Evolutionary conservation across 1,284 basidiomycete genomes (phyloP), one percentile per base, ranked within the genome.

Genomic region (Puccinia novopanici): DNA sequence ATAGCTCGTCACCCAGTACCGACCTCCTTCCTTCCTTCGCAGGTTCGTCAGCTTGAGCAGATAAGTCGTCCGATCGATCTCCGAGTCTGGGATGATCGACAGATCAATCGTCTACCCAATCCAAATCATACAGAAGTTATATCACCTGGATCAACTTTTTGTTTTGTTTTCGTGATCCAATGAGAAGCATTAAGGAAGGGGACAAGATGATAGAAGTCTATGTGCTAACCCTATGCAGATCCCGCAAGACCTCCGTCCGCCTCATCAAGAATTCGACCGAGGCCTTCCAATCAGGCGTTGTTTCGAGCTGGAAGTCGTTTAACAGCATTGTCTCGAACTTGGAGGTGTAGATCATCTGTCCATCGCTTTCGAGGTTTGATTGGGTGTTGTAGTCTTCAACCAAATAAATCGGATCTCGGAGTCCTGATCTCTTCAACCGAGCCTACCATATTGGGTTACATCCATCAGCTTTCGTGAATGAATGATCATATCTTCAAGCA

Each of bases 231-330:
- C 85, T 77, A 82, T 87, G 86, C 1, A 86, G 80, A 19, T 85
- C 83, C 22, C 83, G 82, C 77, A 90, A 87, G n/a, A 88, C 86
- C 24, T 85, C 83, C 17, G 88, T 88, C 85, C 88, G 86, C 24
- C 85, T 86, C 1, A 85, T 85, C 24, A 89, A 85, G 81, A 87
- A 89, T 74, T 88, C 87, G 82, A 89, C 87, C 9, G 88, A 88
- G 42, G 88, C 89, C 30, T 84, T 83, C 10, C 88, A 81, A 70
- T 86, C 87, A 63, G 86, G 84, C 0, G 88, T 89, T 71, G 88
- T 87, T 81, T 89, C 88, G 12, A 90, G 85, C 82, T 87, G 88
- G 84, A 89, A 90, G 24, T 87, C 87, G 82, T 89, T 88, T 71
- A 88, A 86, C 54, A 89, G 85, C 82, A 89, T 89, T 5, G 88